Conservation (phyloP, 148 eudicot species). For the Camellia japonica region DNA sequence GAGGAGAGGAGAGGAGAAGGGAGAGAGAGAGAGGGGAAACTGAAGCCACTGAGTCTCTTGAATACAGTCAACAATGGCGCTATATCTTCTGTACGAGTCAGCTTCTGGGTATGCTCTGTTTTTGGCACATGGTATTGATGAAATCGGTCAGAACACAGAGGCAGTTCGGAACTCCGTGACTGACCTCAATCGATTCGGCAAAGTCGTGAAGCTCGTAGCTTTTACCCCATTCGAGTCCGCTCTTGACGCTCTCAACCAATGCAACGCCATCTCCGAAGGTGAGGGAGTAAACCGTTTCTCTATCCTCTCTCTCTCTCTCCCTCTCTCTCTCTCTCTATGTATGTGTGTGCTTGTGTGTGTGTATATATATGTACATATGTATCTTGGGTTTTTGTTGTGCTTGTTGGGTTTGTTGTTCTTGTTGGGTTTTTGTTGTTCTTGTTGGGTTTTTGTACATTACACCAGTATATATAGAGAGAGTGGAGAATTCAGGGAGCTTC, state of each 20-base stretch:
- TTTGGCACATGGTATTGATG: slow-evolving; percentile 71
- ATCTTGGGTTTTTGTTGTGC: too few species aligned
- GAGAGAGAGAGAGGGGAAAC: background rate
- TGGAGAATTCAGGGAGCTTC: too few species aligned
- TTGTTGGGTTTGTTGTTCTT: too few species aligned
- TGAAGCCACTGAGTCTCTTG: too few species aligned
- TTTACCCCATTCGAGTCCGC: slow-evolving; percentile 84
- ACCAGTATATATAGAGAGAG: too few species aligned
- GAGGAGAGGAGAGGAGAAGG: too few species aligned
- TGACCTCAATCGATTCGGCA: slow-evolving; percentile 76
- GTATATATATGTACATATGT: too few species aligned
- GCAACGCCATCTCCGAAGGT: slow-evolving; percentile 93
- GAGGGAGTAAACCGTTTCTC: background rate
- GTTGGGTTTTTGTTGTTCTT: too few species aligned
- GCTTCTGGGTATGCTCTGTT: slow-evolving; percentile 74
- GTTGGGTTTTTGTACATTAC: too few species aligned
- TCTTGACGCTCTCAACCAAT: slow-evolving; percentile 82
- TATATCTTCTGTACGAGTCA: slow-evolving; percentile 62
- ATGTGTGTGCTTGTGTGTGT: too few species aligned
- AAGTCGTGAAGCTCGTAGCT: slow-evolving; percentile 72
- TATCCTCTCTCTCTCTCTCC: background rate
- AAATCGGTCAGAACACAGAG: slow-evolving; percentile 83
- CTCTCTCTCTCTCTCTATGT: too few species aligned
- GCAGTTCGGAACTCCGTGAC: slow-evolving; percentile 70
- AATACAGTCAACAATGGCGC: slow-evolving; percentile 35